Percentiles rank a stretch among this genome's conserved stretches.
phyloP scores from a whole-genome alignment of 2,329 filamentous ascomycete genomes.

The Pleochaeta shiraiana region DNA sequence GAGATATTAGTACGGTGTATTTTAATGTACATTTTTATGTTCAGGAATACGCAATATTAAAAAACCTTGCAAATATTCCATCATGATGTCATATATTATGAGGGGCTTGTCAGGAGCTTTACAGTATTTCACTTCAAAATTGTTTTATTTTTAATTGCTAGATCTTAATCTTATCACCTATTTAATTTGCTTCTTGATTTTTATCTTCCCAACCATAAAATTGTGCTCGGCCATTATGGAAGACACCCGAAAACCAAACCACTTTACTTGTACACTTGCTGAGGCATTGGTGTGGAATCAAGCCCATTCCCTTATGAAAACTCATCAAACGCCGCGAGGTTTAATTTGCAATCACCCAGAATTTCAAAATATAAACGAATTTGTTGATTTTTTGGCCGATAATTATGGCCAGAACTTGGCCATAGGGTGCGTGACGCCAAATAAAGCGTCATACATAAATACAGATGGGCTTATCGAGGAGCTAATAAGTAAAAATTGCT shows the following conservation, averaged over 20 bases:
- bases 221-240: too few relatives aligned
- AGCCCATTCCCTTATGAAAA: background rate
- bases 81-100: too few relatives aligned
- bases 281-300: slow-evolving; percentile 20
- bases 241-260: slow-evolving; percentile 16
- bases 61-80: too few relatives aligned
- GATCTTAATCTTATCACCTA: too few relatives aligned
- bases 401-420: slow-evolving; percentile 22
- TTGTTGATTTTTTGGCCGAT: slow-evolving; percentile 27
- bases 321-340: slow-evolving; percentile 11
- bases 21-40: too few relatives aligned
- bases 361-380: slow-evolving; percentile 28
- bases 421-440: slow-evolving; percentile 25
- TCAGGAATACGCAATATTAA: too few relatives aligned
- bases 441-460: background rate
- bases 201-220: too few relatives aligned
- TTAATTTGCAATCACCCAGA: slow-evolving; percentile 22
- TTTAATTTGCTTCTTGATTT: too few relatives aligned
- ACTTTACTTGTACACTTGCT: slow-evolving; percentile 39
- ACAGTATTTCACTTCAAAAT: too few relatives aligned
- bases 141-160: too few relatives aligned
- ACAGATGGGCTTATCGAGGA: slow-evolving; percentile 4
- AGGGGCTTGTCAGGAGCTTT: too few relatives aligned
- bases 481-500: slow-evolving; percentile 9
- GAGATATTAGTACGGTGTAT: too few relatives aligned